These are phyloP conservation scores for Colletotrichum sp. DNA, from an alignment of 2,329 filamentous ascomycete species.

Conservation along the genomic window DNA sequence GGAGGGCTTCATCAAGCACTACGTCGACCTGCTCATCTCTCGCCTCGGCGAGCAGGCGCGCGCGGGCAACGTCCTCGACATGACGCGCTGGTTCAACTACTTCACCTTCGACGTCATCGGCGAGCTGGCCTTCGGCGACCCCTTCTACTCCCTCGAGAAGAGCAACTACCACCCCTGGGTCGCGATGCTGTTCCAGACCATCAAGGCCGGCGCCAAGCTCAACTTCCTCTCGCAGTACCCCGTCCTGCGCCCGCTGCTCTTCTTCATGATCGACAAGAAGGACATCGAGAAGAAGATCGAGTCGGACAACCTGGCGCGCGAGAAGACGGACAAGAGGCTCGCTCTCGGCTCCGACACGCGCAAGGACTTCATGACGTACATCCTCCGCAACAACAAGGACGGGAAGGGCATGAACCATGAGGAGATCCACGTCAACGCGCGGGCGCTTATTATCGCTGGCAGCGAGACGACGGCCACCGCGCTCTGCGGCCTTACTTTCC, in stretches of 20 bases:
- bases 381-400: not conserved
- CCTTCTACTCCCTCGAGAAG: slow-evolving; percentile 28
- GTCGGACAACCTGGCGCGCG: not conserved
- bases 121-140: slow-evolving; percentile 30
- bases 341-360: not conserved
- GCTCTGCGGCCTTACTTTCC: not conserved
- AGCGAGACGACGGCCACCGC: not conserved
- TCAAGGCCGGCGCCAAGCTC: slow-evolving; percentile 25
- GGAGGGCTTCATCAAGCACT: slow-evolving; percentile 27
- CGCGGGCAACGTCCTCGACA: slow-evolving; percentile 18
- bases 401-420: not conserved
- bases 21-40: slow-evolving; percentile 28
- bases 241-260: not conserved
- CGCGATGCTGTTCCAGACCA: not conserved
- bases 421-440: not conserved
- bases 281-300: not conserved
- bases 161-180: slow-evolving; percentile 25
- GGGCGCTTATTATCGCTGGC: fast-evolving
- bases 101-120: slow-evolving; percentile 33
- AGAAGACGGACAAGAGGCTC: not conserved
- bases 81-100: slow-evolving; percentile 29
- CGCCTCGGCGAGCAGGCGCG: slow-evolving; percentile 12
- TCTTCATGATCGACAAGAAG: not conserved
- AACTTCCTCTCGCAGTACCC: not conserved
- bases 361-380: not conserved